Percentiles rank a stretch among this genome's conserved stretches.
Evolutionary conservation across 176 grass and related monocot species (phyloP).

Genomic region (Raddia distichophylla): DNA sequence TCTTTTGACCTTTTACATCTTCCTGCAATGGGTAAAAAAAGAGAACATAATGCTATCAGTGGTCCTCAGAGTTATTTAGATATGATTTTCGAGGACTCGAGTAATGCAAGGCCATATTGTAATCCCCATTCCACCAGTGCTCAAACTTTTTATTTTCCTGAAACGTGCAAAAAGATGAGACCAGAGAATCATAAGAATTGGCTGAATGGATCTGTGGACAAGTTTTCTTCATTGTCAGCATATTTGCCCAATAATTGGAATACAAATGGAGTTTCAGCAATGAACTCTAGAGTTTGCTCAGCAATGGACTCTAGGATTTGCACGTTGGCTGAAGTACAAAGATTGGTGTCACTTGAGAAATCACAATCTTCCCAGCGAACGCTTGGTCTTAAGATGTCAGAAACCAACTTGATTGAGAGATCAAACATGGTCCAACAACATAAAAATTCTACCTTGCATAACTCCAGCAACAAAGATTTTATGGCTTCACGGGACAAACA

Average conservation of each 20-base stretch:
- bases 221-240: slow-evolving; percentile 38
- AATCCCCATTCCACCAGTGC: slow-evolving; percentile 26
- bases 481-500: slow-evolving; percentile 35
- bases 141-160: slow-evolving; percentile 29
- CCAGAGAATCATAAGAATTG: slow-evolving; percentile 38
- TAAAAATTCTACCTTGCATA: slow-evolving; percentile 15
- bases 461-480: slow-evolving; percentile 4
- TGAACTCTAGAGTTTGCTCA: slow-evolving; percentile 22
- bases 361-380: slow-evolving; percentile 30
- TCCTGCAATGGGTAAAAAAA: slow-evolving; percentile 47
- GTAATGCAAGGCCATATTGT: background rate
- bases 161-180: slow-evolving; percentile 59
- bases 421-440: slow-evolving; percentile 28
- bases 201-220: slow-evolving; percentile 14
- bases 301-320: background rate
- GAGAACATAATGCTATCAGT: slow-evolving; percentile 50
- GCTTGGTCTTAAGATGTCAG: slow-evolving; percentile 24
- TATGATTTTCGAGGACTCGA: slow-evolving; percentile 22
- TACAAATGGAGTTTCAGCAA: slow-evolving; percentile 31
- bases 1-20: slow-evolving; percentile 43
- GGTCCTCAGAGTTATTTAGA: slow-evolving; percentile 42
- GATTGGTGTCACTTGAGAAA: slow-evolving; percentile 45
- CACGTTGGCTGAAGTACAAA: slow-evolving; percentile 53
- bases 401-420: slow-evolving; percentile 25
- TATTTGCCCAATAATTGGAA: slow-evolving; percentile 23